phyloP scores from a whole-genome alignment of 129 eudicot genomes.

The Escallonia rubra region DNA sequence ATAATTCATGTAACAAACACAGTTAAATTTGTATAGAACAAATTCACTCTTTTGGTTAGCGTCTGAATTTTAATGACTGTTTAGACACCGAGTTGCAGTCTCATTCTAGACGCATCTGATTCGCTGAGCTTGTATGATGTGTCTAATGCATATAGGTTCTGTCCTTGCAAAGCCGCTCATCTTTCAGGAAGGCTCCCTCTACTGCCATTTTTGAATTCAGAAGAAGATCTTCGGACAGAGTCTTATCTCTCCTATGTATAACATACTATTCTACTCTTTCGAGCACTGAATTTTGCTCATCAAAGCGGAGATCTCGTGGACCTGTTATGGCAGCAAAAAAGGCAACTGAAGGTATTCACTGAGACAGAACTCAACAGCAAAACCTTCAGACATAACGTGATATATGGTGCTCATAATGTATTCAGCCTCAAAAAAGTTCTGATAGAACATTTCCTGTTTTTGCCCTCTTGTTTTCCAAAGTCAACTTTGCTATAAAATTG shows the following conservation, averaged over 20 bases:
- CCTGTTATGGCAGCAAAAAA: conserved; percentile 95
- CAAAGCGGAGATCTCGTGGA: conserved; percentile 84
- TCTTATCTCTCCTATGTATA: conserved; percentile 36
- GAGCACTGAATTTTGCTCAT: conserved; percentile 38
- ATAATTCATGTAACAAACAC: too few species aligned
- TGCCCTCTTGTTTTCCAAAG: not conserved
- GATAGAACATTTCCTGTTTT: not conserved
- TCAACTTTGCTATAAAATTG: not conserved
- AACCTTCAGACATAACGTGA: not conserved
- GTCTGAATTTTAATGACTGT: not conserved
- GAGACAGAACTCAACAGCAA: not conserved
- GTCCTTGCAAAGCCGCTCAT: conserved; percentile 56
- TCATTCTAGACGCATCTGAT: not conserved
- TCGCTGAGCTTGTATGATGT: conserved; percentile 19
- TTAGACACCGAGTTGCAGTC: not conserved
- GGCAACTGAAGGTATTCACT: conserved; percentile 58
- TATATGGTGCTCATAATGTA: not conserved
- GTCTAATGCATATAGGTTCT: conserved; percentile 51
- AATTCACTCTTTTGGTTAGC: not conserved
- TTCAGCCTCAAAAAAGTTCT: not conserved
- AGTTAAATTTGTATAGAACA: not conserved
- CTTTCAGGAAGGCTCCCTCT: conserved; percentile 48
- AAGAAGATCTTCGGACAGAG: conserved; percentile 46
- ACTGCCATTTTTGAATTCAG: conserved; percentile 32
- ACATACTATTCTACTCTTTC: conserved; percentile 47